Evolutionary conservation across 768 basidiomycete genomes (phyloP).

Genomic region (Hemileccinum impolitum): DNA sequence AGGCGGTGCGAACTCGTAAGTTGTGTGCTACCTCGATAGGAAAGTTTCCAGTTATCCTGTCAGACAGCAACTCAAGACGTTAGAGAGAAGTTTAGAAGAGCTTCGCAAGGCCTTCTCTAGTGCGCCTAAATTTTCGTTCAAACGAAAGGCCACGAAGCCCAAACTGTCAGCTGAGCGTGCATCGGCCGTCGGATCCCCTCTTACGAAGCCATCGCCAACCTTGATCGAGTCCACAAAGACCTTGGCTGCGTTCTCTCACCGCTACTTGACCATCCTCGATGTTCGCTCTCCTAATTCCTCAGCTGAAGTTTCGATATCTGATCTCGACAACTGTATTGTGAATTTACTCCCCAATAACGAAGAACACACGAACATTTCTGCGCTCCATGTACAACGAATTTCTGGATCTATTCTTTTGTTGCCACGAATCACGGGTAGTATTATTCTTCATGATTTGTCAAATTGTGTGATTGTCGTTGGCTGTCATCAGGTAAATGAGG

Average conservation of each 20-base stretch:
- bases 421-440: constrained; percentile 65
- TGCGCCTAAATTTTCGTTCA: constrained; percentile 70
- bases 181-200: constrained; percentile 1
- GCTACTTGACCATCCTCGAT: constrained; percentile 40
- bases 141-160: constrained; percentile 38
- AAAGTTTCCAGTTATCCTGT: constrained; percentile 10
- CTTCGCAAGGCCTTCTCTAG: constrained; percentile 43
- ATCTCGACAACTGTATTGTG: constrained; percentile 67
- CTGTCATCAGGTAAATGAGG: constrained; percentile 69
- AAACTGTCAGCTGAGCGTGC: constrained; percentile 7
- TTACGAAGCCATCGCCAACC: background rate
- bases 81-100: constrained; percentile 55
- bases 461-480: constrained; percentile 65
- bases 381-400: constrained; percentile 47
- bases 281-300: constrained; percentile 37
- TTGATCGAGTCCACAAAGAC: constrained; percentile 31
- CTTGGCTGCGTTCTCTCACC: constrained; percentile 43
- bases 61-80: constrained; percentile 58
- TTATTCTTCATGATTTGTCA: constrained; percentile 62
- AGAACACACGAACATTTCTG: constrained; percentile 9
- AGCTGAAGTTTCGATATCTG: constrained; percentile 56
- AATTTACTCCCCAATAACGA: constrained; percentile 46
- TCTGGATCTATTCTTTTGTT: constrained; percentile 61
- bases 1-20: constrained; percentile 66
- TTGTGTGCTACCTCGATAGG: constrained; percentile 7